Evolutionary conservation across 306 rosid genomes (phyloP).

Genomic region (Vigna radiata): DNA sequence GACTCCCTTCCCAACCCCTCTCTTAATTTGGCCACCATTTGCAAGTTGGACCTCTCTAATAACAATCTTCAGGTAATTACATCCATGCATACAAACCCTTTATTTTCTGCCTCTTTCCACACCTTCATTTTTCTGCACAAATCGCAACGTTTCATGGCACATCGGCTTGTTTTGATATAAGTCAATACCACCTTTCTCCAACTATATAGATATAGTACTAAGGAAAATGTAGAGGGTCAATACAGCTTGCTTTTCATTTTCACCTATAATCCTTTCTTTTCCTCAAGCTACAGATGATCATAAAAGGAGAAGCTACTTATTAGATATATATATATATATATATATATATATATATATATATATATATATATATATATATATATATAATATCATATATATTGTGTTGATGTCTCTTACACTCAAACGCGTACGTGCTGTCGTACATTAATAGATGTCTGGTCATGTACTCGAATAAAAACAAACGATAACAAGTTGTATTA

Average conservation of each 20-base stretch:
- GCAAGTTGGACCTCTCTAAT: conserved; percentile 88
- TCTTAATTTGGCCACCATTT: conserved; percentile 66
- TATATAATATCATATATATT: no score
- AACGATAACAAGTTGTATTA: background rate
- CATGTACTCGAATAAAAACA: background rate
- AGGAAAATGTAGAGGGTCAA: background rate
- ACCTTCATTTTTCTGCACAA: background rate
- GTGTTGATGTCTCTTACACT: background rate
- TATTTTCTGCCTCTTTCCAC: background rate
- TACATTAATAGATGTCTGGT: conserved; percentile 1
- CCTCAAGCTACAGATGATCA: background rate
- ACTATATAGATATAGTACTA: no score
- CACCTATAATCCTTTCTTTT: background rate
- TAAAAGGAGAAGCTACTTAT: conserved; percentile 23
- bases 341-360: no score
- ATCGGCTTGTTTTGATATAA: background rate
- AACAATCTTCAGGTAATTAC: conserved; percentile 81
- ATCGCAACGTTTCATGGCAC: background rate
- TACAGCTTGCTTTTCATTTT: background rate
- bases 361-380: no score
- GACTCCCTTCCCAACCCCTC: conserved; percentile 74
- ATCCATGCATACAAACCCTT: background rate
- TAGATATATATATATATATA: background rate
- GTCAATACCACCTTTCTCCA: background rate
- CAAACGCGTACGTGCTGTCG: background rate